phyloP scores from a whole-genome alignment of 1,284 basidiomycete genomes.

The Irpex sp. region DNA sequence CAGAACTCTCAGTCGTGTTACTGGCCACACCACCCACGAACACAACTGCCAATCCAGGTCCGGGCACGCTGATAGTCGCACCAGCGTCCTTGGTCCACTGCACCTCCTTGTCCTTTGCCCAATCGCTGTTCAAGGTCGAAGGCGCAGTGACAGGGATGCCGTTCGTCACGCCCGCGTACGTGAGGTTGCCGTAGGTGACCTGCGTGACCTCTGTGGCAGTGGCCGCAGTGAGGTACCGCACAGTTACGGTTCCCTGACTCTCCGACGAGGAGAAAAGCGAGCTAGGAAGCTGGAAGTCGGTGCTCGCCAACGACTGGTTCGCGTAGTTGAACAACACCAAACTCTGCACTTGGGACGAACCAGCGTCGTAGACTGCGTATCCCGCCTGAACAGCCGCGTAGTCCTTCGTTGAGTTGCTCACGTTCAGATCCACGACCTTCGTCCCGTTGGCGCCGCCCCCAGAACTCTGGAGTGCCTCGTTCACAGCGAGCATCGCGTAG shows the following conservation, averaged over 20 bases:
- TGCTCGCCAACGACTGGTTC: conserved; percentile 30
- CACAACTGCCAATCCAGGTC: conserved; percentile 43
- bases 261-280: conserved; percentile 15
- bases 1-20: neutral
- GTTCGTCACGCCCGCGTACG: conserved; percentile 35
- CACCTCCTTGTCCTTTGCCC: conserved; percentile 17
- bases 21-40: conserved; percentile 22
- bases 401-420: conserved; percentile 37
- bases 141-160: conserved; percentile 31
- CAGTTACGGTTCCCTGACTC: conserved; percentile 25
- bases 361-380: conserved; percentile 57
- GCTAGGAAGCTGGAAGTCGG: conserved; percentile 34
- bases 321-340: conserved; percentile 62
- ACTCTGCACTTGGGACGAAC: conserved; percentile 33
- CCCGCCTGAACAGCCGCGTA: conserved; percentile 38
- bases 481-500: conserved; percentile 54
- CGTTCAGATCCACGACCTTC: conserved; percentile 50
- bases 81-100: conserved; percentile 30
- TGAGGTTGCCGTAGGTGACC: conserved; percentile 54
- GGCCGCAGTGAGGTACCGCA: conserved; percentile 42
- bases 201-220: conserved; percentile 49
- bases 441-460: conserved; percentile 28
- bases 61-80: conserved; percentile 40
- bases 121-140: conserved; percentile 10
- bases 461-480: conserved; percentile 46